phyloP scores from a whole-genome alignment of 345 rosid genomes.

The Gossypium raimondii region DNA sequence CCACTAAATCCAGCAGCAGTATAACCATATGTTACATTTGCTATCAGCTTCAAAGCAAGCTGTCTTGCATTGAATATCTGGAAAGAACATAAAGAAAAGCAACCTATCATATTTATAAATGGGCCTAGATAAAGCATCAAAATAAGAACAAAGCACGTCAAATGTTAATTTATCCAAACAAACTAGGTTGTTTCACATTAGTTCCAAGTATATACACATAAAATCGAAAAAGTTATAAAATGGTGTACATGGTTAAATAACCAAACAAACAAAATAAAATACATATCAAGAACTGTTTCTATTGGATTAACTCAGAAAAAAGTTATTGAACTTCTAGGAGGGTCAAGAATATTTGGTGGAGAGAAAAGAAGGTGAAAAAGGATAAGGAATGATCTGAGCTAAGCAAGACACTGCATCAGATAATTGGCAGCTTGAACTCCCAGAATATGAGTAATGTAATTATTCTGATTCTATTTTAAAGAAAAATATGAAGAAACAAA shows the following conservation, averaged over 20 bases:
- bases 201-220: not conserved
- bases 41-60: conserved; percentile 96
- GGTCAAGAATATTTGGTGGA: not conserved
- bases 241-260: not conserved
- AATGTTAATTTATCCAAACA: conserved; percentile 1
- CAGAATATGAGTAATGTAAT: not conserved
- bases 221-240: not conserved
- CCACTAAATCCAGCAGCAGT: conserved; percentile 99
- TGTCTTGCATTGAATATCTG: conserved; percentile 97
- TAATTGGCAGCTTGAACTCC: not conserved
- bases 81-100: conserved; percentile 24
- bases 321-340: not conserved
- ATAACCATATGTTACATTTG: conserved; percentile 96
- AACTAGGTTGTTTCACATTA: not conserved
- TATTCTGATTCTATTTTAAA: not conserved
- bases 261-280: not conserved
- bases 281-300: not conserved
- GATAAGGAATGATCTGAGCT: not conserved
- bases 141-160: not conserved
- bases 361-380: not conserved
- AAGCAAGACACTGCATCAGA: conserved; percentile 4
- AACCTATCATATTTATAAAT: conserved; percentile 1
- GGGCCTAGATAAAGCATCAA: not conserved
- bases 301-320: not conserved
- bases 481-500: not conserved